A percentile compares a stretch with the other conserved stretches of the same genome.
Evolutionary conservation across 441 rosid species (phyloP).

Genomic region (Pelargonium citronellum): DNA sequence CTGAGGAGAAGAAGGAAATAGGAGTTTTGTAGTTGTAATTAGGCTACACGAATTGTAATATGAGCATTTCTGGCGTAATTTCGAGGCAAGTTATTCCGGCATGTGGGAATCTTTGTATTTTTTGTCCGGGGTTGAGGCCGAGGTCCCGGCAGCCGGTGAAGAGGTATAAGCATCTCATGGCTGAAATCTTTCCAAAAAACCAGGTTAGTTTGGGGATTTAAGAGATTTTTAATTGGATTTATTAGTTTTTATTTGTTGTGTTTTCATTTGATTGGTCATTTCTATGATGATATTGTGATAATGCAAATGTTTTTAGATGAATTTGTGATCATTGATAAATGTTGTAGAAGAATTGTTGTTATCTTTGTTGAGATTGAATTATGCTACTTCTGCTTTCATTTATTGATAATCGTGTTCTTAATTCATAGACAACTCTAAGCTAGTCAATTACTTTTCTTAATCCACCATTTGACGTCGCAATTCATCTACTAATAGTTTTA

Average conservation of each 20-base stretch:
- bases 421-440: background rate
- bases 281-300: background rate
- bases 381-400: background rate
- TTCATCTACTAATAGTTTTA: background rate
- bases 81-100: conserved; percentile 88
- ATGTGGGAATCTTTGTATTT: conserved; percentile 85
- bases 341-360: background rate
- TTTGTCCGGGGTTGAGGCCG: conserved; percentile 79
- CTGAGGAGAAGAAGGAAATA: background rate
- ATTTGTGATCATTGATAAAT: background rate
- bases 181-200: conserved; percentile 72
- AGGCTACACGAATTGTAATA: background rate
- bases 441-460: background rate
- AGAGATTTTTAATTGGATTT: background rate
- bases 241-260: background rate
- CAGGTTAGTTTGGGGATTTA: conserved; percentile 44
- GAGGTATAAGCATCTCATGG: conserved; percentile 94
- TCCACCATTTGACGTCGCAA: no score
- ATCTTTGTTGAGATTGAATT: background rate
- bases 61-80: conserved; percentile 71
- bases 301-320: conserved; percentile 4
- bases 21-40: background rate
- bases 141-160: conserved; percentile 97
- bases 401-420: background rate
- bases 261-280: background rate